phyloP scores from a whole-genome alignment of 2,329 filamentous ascomycete species.

The Exserohilum turcica region DNA sequence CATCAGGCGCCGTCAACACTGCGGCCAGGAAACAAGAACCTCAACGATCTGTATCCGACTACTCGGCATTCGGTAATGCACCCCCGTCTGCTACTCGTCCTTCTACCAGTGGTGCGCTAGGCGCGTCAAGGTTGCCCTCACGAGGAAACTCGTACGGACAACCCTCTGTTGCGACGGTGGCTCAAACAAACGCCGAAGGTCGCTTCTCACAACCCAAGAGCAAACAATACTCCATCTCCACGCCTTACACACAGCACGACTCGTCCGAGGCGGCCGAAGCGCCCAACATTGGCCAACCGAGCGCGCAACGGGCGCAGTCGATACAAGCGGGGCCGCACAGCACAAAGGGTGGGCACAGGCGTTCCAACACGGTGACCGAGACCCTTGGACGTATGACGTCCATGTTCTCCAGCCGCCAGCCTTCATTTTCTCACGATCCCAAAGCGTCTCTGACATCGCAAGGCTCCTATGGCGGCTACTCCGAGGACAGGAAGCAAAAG shows the following conservation, averaged over 20 bases:
- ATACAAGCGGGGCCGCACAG: slow-evolving; percentile 50
- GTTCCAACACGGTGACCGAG: slow-evolving; percentile 69
- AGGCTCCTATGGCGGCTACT: slow-evolving; percentile 50
- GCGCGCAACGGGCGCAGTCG: slow-evolving; percentile 58
- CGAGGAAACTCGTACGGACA: slow-evolving; percentile 81
- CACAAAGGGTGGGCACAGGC: slow-evolving; percentile 61
- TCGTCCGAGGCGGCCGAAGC: slow-evolving; percentile 37
- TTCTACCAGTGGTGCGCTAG: slow-evolving; percentile 79
- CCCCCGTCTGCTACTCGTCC: slow-evolving; percentile 62
- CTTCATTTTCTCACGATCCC: slow-evolving; percentile 38
- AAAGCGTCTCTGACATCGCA: slow-evolving; percentile 46
- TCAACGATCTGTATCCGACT: slow-evolving; percentile 60
- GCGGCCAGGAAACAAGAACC: slow-evolving; percentile 47
- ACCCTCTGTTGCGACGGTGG: slow-evolving; percentile 83
- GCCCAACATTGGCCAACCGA: slow-evolving; percentile 64
- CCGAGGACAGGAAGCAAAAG: slow-evolving; percentile 63
- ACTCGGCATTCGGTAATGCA: slow-evolving; percentile 48
- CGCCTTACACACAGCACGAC: slow-evolving; percentile 63
- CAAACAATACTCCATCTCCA: slow-evolving; percentile 74
- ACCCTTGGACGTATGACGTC: slow-evolving; percentile 83
- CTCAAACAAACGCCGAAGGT: slow-evolving; percentile 85
- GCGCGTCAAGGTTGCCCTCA: slow-evolving; percentile 67
- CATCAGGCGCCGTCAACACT: slow-evolving; percentile 32
- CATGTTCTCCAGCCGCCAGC: slow-evolving; percentile 68
- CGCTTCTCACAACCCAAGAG: slow-evolving; percentile 78